Evolutionary conservation across 257 asterid genomes (phyloP).

Genomic region (Cordia subcordata): DNA sequence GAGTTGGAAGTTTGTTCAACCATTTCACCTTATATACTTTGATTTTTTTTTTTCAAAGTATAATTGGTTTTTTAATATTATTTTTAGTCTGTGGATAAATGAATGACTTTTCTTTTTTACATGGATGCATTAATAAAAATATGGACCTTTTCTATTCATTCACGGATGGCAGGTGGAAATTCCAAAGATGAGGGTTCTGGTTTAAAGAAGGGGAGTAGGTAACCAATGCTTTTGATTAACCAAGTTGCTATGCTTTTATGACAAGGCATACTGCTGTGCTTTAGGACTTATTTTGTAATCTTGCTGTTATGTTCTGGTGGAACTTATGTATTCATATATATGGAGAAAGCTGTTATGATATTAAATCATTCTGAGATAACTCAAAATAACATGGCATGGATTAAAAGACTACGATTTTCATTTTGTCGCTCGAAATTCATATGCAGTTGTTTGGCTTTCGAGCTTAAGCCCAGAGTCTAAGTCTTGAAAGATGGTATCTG

Average conservation of each 20-base stretch:
- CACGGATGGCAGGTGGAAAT: constrained; percentile 99
- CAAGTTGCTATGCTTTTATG: constrained; percentile 48
- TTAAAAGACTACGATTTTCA: no score
- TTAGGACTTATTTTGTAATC: background rate
- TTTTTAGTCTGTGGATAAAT: constrained; percentile 44
- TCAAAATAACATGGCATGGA: no score
- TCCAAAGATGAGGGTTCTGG: constrained; percentile 99
- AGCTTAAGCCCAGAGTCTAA: no score
- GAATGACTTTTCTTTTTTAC: constrained; percentile 51
- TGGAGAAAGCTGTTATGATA: no score
- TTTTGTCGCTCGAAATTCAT: no score
- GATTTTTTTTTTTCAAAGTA: constrained; percentile 4
- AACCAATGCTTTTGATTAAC: constrained; percentile 85
- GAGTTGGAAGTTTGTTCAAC: constrained; percentile 23
- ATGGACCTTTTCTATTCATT: constrained; percentile 95
- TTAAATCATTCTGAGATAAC: no score
- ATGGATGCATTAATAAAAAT: constrained; percentile 80
- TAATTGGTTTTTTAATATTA: background rate
- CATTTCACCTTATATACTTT: constrained; percentile 1
- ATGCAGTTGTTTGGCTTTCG: no score
- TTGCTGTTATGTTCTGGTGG: constrained; percentile 2
- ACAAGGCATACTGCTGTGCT: constrained; percentile 46
- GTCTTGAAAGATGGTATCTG: no score
- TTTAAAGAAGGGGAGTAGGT: constrained; percentile 99
- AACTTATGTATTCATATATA: no score